phyloP scores from a whole-genome alignment of 768 basidiomycete genomes.

The Lactifluus echinatus region DNA sequence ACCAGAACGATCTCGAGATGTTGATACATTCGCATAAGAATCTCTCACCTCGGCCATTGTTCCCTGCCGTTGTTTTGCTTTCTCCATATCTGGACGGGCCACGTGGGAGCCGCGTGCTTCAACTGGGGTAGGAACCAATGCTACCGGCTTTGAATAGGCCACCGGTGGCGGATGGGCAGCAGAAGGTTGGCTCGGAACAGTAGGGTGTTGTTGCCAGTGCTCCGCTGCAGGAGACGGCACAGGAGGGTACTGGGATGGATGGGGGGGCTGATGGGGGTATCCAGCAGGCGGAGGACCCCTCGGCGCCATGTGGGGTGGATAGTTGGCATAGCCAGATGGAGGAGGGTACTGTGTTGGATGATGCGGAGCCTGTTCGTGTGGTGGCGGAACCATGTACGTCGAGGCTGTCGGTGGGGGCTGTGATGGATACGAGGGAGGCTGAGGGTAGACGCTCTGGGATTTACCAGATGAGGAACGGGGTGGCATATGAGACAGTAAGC shows the following conservation, averaged over 20 bases:
- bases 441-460: slow-evolving; percentile 12
- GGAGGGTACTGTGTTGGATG: slow-evolving; percentile 33
- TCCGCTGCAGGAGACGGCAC: slow-evolving; percentile 12
- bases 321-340: slow-evolving; percentile 31
- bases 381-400: slow-evolving; percentile 32
- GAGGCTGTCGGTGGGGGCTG: slow-evolving; percentile 30
- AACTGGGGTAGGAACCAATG: slow-evolving; percentile 17
- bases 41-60: slow-evolving; percentile 19
- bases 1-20: neutral
- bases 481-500: slow-evolving; percentile 10
- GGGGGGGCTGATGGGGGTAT: slow-evolving; percentile 22
- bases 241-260: slow-evolving; percentile 22
- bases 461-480: slow-evolving; percentile 29
- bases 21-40: neutral
- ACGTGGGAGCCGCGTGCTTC: slow-evolving; percentile 17
- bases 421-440: slow-evolving; percentile 31
- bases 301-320: slow-evolving; percentile 18
- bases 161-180: slow-evolving; percentile 8
- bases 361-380: slow-evolving; percentile 38
- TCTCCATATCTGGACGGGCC: slow-evolving; percentile 18
- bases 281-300: slow-evolving; percentile 21
- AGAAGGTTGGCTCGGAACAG: slow-evolving; percentile 13
- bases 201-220: slow-evolving; percentile 20
- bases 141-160: slow-evolving; percentile 16
- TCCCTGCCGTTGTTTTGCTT: slow-evolving; percentile 18